Evolutionary conservation across 2,329 filamentous ascomycete species (phyloP), one percentile per base, ranked within the genome.

Genomic region (Cryphonectria naterciae): DNA sequence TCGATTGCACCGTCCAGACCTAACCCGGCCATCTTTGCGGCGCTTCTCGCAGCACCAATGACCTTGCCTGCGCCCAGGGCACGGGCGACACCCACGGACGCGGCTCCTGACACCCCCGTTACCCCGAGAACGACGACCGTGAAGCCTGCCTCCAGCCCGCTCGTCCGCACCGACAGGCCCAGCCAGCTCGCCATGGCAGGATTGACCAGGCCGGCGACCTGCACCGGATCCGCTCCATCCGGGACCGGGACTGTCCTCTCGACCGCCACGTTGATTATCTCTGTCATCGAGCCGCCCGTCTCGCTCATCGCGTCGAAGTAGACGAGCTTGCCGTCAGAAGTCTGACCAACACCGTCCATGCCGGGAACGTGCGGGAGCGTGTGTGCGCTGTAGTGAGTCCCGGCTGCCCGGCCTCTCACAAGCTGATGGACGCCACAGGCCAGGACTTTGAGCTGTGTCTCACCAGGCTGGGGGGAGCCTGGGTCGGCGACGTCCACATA

Each of bases 121-220:
- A 82, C 87, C 0, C 87, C 87, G 19, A 88, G 72, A 60, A 89
- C 83, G 19, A 88, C 79, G 4, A 84, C 83, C 2, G 81, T 84
- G 75, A 85, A 88, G 2, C 80, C 78, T 43, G 77, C 66, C 2
- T 81, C 79, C 2, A 86, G 76, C 5, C 78, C 74, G 3, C 72
- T 75, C 0, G 83, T 83, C 3, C 86, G 81, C 39, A 82, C 80
- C 25, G 79, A 80, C 37, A 89, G 78, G 4, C 85, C 87, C 86
- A 89, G 87, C 87, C 86, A 89, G 64, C 82, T 84, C 65, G 83
- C 84, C 81, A 87, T 83, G n/a, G 83, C 85, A 0, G 86, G 86
- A 71, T 89, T 89, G 56, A 85, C 80, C 66, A 85, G 79, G 0
- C 82, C 85, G 0, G 87, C 87, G 28, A 86, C 81, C 43, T 83